phyloP scores from a whole-genome alignment of 257 asterid species.

The Striga asiatica region DNA sequence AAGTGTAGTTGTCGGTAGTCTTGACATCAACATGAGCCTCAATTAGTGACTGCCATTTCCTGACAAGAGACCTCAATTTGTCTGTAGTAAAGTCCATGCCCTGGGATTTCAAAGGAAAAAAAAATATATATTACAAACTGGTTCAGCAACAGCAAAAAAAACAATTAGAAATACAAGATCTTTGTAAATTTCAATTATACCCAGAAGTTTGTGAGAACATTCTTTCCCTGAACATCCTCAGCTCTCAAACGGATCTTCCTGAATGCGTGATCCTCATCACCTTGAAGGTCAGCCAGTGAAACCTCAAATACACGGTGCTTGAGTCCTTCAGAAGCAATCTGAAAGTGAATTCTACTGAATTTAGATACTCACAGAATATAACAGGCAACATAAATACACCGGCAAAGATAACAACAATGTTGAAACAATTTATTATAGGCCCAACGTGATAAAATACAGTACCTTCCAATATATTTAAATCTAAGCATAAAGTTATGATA shows the following conservation, averaged over 20 bases:
- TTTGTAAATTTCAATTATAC: conserved; percentile 11
- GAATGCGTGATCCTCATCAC: conserved; percentile 73
- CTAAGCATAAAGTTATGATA: neutral
- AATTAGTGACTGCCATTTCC: conserved; percentile 64
- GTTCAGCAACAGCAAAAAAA: neutral
- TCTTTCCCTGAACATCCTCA: conserved; percentile 65
- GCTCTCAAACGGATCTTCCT: conserved; percentile 85
- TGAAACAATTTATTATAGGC: too few relatives aligned
- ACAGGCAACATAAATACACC: neutral
- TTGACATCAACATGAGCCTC: conserved; percentile 90
- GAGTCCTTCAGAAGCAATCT: conserved; percentile 70
- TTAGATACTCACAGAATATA: neutral
- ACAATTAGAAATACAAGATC: neutral
- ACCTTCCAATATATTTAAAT: too few relatives aligned
- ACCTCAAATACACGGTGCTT: conserved; percentile 87
- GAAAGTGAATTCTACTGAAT: neutral
- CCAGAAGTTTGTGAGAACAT: conserved; percentile 48
- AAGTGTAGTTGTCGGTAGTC: conserved; percentile 53
- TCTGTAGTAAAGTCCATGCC: conserved; percentile 80
- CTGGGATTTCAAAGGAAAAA: conserved; percentile 16
- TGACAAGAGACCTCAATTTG: conserved; percentile 69
- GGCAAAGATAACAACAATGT: neutral
- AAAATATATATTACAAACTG: neutral
- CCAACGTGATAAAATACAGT: too few relatives aligned
- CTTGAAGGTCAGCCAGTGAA: conserved; percentile 80